These are phyloP conservation scores for Dorcoceras hygrometricum DNA, from an alignment of 257 asterid species.

Conservation along the genomic window DNA sequence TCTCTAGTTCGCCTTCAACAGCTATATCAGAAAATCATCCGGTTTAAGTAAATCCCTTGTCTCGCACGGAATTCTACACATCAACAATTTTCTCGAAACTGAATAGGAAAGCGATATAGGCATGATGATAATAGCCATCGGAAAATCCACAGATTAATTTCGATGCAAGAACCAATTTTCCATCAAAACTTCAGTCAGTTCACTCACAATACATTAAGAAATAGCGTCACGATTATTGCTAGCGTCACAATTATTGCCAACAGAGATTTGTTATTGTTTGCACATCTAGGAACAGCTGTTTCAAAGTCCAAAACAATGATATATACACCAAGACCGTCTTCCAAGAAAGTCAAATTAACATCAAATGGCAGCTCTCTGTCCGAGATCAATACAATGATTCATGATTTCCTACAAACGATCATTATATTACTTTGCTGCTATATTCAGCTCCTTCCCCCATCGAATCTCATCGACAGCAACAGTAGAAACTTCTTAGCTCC, in stretches of 20 bases:
- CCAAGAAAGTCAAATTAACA: background rate
- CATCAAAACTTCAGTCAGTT: background rate
- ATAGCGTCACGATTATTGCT: background rate
- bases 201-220: background rate
- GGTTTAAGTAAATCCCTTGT: background rate
- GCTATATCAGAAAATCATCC: background rate
- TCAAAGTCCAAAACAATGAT: too few relatives aligned
- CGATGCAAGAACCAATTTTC: background rate
- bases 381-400: background rate
- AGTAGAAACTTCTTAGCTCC: background rate
- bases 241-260: background rate
- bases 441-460: slow-evolving; percentile 1
- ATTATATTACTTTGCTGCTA: background rate
- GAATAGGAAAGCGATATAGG: background rate
- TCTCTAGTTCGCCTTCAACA: slow-evolving; percentile 34
- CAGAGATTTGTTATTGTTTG: too few relatives aligned
- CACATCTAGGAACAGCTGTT: too few relatives aligned
- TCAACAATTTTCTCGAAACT: background rate
- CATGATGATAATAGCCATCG: background rate
- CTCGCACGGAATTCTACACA: background rate
- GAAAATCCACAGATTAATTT: background rate
- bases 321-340: background rate
- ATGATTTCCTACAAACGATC: too few relatives aligned
- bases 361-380: background rate
- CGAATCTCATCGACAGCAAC: background rate